These are phyloP conservation scores for Pholiota adiposa DNA, from an alignment of 1,284 basidiomycete genomes.

Conservation along the genomic window DNA sequence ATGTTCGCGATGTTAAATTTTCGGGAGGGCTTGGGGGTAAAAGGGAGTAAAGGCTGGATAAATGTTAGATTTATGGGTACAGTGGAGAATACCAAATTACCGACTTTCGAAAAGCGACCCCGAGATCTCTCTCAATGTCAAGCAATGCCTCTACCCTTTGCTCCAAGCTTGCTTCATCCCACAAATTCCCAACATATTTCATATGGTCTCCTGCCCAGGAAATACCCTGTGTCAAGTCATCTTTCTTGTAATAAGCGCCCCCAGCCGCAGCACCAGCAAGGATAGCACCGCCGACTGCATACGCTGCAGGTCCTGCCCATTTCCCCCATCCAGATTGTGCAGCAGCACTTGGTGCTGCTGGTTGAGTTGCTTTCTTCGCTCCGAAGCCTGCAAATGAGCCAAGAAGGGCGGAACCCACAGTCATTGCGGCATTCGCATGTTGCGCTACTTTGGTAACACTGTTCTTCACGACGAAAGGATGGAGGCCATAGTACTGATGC, in stretches of 20 bases:
- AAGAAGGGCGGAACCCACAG: constrained; percentile 60
- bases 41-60: constrained; percentile 75
- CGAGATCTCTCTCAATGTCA: constrained; percentile 59
- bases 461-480: constrained; percentile 89
- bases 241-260: constrained; percentile 78
- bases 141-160: constrained; percentile 67
- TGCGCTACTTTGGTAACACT: constrained; percentile 77
- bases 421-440: constrained; percentile 71
- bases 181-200: constrained; percentile 87
- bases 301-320: constrained; percentile 65
- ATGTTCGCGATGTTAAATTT: constrained; percentile 64
- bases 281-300: constrained; percentile 68
- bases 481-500: constrained; percentile 80
- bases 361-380: constrained; percentile 42
- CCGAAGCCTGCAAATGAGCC: constrained; percentile 55
- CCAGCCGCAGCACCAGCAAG: constrained; percentile 87
- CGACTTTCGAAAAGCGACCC: constrained; percentile 78
- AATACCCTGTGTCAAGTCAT: constrained; percentile 74
- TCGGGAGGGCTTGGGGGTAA: constrained; percentile 66
- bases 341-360: constrained; percentile 32
- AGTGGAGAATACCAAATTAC: constrained; percentile 31
- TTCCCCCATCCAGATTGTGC: constrained; percentile 51
- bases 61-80: background rate
- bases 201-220: constrained; percentile 88
- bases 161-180: constrained; percentile 76